Conservation (phyloP, 148 eudicot genomes). For the Camellia lanceoleosa region DNA sequence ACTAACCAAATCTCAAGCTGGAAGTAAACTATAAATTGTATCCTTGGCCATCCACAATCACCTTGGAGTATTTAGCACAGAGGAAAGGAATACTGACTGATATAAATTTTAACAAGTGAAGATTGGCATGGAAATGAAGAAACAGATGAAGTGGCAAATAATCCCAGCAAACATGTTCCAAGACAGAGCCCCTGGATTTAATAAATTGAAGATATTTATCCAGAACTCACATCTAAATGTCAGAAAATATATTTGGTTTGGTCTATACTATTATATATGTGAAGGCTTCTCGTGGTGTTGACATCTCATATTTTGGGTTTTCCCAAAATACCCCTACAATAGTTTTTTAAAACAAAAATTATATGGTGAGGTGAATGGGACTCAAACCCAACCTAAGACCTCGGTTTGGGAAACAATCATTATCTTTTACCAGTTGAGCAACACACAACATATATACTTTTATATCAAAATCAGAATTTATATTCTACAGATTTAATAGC, state of each 20-base stretch:
- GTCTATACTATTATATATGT: neutral
- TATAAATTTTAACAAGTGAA: neutral
- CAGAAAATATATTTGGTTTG: neutral
- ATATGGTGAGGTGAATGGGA: too few species aligned
- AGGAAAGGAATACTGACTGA: neutral
- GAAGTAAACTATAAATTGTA: neutral
- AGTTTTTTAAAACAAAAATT: too few species aligned
- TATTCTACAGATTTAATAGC: too few species aligned
- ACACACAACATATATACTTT: too few species aligned
- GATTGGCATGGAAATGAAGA: neutral
- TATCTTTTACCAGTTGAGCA: too few species aligned
- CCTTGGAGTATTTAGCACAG: neutral
- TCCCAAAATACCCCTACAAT: too few species aligned
- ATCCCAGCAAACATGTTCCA: neutral
- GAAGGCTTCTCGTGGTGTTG: too few species aligned
- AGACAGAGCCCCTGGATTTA: neutral
- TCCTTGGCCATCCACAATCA: neutral
- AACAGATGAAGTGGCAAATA: neutral
- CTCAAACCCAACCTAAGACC: too few species aligned
- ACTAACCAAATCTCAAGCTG: neutral
- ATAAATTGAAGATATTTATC: neutral
- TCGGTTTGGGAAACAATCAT: too few species aligned
- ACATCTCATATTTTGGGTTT: too few species aligned
- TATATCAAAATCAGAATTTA: too few species aligned
- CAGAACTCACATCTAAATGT: neutral